Percentiles rank a stretch among this genome's conserved stretches.
phyloP scores from a whole-genome alignment of 345 rosid genomes.

The Pistacia vera region DNA sequence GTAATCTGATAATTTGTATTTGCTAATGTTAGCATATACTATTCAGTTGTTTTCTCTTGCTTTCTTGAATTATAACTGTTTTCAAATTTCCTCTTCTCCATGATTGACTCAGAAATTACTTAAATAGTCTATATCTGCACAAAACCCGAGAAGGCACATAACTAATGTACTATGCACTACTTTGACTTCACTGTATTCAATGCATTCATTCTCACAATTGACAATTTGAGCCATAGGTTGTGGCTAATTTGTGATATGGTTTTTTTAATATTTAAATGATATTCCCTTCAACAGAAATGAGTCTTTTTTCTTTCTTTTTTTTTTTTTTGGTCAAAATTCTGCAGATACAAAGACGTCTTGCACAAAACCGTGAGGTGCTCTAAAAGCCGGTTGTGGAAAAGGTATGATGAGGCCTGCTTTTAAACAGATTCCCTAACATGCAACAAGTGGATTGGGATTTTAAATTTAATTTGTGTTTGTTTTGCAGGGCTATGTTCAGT shows the following conservation, averaged over 20 bases:
- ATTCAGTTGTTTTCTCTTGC: not conserved
- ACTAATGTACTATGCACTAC: no score
- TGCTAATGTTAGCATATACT: not conserved
- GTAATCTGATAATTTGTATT: conserved; percentile 7
- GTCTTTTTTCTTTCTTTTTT: not conserved
- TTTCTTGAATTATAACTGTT: not conserved
- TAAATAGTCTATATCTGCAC: not conserved
- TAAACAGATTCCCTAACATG: not conserved
- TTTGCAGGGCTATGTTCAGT: conserved; percentile 92
- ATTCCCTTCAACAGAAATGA: not conserved
- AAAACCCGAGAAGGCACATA: not conserved
- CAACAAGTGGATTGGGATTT: conserved; percentile 2
- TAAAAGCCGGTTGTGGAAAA: conserved; percentile 93
- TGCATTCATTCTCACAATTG: not conserved
- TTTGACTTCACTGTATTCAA: not conserved
- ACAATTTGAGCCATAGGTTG: not conserved
- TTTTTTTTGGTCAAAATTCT: no score
- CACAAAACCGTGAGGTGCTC: conserved; percentile 97
- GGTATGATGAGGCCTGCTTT: conserved; percentile 39
- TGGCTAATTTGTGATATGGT: not conserved
- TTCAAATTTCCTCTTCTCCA: not conserved
- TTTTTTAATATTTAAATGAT: not conserved
- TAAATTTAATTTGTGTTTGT: conserved; percentile 19
- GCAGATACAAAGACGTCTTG: conserved; percentile 89
- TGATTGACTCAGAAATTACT: not conserved